Evolutionary conservation across 495 filamentous ascomycete species (phyloP).

Genomic region (Xylaria curta): DNA sequence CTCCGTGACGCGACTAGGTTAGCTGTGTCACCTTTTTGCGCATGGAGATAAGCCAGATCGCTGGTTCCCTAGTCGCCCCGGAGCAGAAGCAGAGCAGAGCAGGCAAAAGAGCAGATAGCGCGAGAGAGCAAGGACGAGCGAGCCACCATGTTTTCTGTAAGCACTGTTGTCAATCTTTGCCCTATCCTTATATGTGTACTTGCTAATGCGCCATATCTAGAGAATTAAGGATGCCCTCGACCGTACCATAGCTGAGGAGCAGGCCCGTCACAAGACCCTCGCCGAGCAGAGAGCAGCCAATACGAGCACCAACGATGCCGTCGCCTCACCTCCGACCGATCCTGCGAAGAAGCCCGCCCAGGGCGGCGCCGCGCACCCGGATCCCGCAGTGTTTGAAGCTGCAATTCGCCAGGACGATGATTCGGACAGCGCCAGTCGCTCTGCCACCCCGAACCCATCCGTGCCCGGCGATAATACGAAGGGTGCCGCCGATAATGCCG

Average conservation of each 20-base stretch:
- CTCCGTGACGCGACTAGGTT: background rate
- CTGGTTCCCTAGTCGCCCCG: background rate
- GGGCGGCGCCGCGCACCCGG: conserved; percentile 56
- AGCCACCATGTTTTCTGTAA: conserved; percentile 58
- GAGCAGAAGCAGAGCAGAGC: background rate
- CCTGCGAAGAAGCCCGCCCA: conserved; percentile 57
- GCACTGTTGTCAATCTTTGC: background rate
- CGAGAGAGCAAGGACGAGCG: conserved; percentile 10
- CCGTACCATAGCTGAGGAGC: conserved; percentile 85
- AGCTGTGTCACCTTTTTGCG: background rate
- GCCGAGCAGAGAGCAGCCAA: conserved; percentile 56
- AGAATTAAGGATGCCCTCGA: conserved; percentile 87
- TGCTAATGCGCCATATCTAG: conserved; percentile 48
- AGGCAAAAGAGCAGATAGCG: background rate
- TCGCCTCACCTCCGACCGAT: conserved; percentile 24
- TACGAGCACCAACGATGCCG: conserved; percentile 29
- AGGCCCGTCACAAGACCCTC: conserved; percentile 70
- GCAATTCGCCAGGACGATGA: conserved; percentile 80
- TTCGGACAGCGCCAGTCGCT: conserved; percentile 59
- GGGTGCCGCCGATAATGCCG: conserved; percentile 37
- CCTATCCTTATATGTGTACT: background rate
- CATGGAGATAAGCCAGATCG: conserved; percentile 26
- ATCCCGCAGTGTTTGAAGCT: conserved; percentile 83
- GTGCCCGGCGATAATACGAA: conserved; percentile 28
- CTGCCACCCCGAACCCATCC: conserved; percentile 59